Evolutionary conservation across 768 basidiomycete genomes (phyloP).

Genomic region (Tricholoma sp.): DNA sequence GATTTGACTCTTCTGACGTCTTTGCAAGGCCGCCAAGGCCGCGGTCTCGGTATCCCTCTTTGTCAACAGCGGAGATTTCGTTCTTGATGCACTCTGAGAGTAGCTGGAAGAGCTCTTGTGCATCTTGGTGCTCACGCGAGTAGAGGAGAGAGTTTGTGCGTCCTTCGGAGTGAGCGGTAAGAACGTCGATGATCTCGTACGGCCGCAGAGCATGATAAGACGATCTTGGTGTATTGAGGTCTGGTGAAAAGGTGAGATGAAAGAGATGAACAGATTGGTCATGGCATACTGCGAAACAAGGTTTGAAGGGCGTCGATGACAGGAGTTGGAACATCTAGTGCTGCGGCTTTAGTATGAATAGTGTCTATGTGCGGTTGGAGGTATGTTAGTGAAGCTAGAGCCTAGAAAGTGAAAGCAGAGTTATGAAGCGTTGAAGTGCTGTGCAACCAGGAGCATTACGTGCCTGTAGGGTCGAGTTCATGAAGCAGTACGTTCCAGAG

Average conservation of each 20-base stretch:
- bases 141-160: slow-evolving; percentile 65
- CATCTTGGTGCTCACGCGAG: slow-evolving; percentile 95
- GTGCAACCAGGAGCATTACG: slow-evolving; percentile 12
- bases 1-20: slow-evolving; percentile 9
- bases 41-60: slow-evolving; percentile 64
- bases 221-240: slow-evolving; percentile 57
- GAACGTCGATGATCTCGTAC: slow-evolving; percentile 61
- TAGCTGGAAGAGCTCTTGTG: slow-evolving; percentile 96
- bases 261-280: background rate
- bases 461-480: slow-evolving; percentile 94
- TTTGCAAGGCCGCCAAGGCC: slow-evolving; percentile 56
- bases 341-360: slow-evolving; percentile 73
- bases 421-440: slow-evolving; percentile 3
- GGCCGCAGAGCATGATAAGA: slow-evolving; percentile 66
- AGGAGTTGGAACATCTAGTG: slow-evolving; percentile 77
- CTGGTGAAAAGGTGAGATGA: slow-evolving; percentile 27
- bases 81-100: slow-evolving; percentile 86
- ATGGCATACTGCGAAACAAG: slow-evolving; percentile 57
- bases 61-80: slow-evolving; percentile 70
- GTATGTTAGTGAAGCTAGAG: slow-evolving; percentile 81
- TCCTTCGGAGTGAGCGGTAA: slow-evolving; percentile 50
- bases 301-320: slow-evolving; percentile 78
- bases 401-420: slow-evolving; percentile 37
- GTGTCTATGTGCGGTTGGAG: slow-evolving; percentile 76
- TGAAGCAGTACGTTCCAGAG: slow-evolving; percentile 95